These are phyloP conservation scores for Talaromyces islandicus DNA, from an alignment of 2,329 filamentous ascomycete genomes.

Conservation along the genomic window DNA sequence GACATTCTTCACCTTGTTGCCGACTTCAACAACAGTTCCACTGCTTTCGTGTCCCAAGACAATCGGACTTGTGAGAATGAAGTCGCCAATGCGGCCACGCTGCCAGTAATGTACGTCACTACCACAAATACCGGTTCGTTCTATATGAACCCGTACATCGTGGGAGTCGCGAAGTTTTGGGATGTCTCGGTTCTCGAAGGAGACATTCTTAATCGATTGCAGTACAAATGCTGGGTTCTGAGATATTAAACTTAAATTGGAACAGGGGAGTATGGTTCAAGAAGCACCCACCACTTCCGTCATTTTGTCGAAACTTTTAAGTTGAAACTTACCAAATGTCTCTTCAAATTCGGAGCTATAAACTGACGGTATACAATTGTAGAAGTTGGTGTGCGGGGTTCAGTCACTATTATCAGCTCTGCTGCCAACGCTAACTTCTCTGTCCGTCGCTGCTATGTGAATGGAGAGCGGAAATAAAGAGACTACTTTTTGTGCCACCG, in stretches of 20 bases:
- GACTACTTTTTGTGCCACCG: background rate
- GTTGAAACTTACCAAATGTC: background rate
- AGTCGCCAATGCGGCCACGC: background rate
- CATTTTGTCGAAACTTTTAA: background rate
- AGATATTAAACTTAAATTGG: background rate
- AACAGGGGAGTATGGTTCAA: background rate
- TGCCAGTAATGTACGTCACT: constrained; percentile 5
- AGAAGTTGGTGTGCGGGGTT: background rate
- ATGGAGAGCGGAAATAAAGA: background rate
- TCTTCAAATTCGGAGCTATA: background rate
- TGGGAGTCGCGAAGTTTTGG: background rate
- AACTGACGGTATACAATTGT: background rate
- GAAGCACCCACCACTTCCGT: background rate
- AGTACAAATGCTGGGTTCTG: constrained; percentile 1
- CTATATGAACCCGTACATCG: constrained; percentile 3
- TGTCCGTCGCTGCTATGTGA: background rate
- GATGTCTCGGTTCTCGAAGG: background rate
- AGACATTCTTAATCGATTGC: background rate
- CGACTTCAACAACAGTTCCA: background rate
- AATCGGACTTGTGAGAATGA: background rate
- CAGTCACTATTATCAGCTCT: background rate
- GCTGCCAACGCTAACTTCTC: background rate
- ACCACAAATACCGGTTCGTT: constrained; percentile 1
- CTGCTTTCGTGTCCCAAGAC: background rate
- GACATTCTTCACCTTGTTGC: constrained; percentile 30